Conservation (phyloP, 139 green algal species). For the Ettlia oleoabundans region DNA sequence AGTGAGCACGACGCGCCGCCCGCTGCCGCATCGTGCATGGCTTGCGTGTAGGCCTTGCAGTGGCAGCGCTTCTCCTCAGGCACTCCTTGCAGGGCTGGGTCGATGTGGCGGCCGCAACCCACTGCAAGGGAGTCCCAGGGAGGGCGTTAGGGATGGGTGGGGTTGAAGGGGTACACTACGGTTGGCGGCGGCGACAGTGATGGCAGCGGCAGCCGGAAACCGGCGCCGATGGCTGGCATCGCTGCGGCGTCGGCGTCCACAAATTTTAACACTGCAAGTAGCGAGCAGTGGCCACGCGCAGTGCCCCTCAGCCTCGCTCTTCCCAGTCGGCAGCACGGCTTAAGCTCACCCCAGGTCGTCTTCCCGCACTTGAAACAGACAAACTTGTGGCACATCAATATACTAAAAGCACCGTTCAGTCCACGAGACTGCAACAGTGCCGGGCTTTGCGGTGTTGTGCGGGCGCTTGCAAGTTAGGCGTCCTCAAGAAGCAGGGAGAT, state of each 20-base stretch:
- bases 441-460: too few species aligned
- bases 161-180: too few species aligned
- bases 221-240: not conserved
- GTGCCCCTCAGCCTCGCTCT: not conserved
- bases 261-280: too few species aligned
- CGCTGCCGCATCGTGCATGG: conserved; percentile 28
- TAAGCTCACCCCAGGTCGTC: not conserved
- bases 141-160: too few species aligned
- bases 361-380: conserved; percentile 28
- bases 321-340: not conserved
- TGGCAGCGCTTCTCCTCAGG: conserved; percentile 36
- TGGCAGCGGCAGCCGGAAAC: not conserved
- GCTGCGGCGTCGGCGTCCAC: too few species aligned
- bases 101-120: conserved; percentile 7
- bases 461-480: too few species aligned
- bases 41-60: conserved; percentile 44
- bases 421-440: too few species aligned
- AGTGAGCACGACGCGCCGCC: conserved; percentile 27
- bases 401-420: too few species aligned
- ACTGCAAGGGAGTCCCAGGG: too few species aligned
- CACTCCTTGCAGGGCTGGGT: conserved; percentile 20
- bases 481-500: too few species aligned
- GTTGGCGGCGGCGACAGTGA: too few species aligned
- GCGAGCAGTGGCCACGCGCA: too few species aligned
- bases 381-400: conserved; percentile 30